Conservation (phyloP, 1,284 basidiomycete genomes). For the Ceratobasidium sp. region DNA sequence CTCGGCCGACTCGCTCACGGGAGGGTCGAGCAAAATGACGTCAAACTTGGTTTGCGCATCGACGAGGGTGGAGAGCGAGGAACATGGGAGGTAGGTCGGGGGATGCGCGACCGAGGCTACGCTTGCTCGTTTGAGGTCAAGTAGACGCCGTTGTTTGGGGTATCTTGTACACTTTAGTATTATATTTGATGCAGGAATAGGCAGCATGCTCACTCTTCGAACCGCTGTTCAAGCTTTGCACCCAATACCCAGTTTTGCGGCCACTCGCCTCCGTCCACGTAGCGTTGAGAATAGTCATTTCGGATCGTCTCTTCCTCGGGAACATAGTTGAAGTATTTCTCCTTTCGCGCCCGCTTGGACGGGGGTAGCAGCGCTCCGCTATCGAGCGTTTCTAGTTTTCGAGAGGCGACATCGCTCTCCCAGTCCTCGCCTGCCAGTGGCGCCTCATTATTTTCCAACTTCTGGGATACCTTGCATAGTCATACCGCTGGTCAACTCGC, state of each 20-base stretch:
- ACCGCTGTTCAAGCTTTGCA: slow-evolving; percentile 84
- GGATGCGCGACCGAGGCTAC: slow-evolving; percentile 71
- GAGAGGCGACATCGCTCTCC: slow-evolving; percentile 33
- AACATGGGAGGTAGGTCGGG: slow-evolving; percentile 66
- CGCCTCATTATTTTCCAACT: slow-evolving; percentile 33
- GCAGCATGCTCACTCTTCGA: slow-evolving; percentile 83
- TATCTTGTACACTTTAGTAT: slow-evolving; percentile 65
- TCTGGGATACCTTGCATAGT: slow-evolving; percentile 30
- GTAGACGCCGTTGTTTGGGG: slow-evolving; percentile 86
- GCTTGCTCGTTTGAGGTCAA: slow-evolving; percentile 79
- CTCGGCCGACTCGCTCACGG: slow-evolving; percentile 70
- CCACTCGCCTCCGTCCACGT: slow-evolving; percentile 90
- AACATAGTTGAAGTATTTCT: slow-evolving; percentile 79
- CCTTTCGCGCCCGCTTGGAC: slow-evolving; percentile 73
- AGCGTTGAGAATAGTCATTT: slow-evolving; percentile 93
- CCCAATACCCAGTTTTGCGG: slow-evolving; percentile 92
- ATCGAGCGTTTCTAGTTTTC: slow-evolving; percentile 32
- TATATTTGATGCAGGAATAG: not conserved
- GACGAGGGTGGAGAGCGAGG: slow-evolving; percentile 55
- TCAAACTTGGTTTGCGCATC: slow-evolving; percentile 77
- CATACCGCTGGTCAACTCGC: slow-evolving; percentile 1
- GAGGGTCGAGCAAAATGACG: slow-evolving; percentile 91
- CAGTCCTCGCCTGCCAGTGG: slow-evolving; percentile 46
- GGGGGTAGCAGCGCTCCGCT: slow-evolving; percentile 60
- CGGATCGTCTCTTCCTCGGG: slow-evolving; percentile 93